phyloP scores from a whole-genome alignment of 108 stramenopile species.

The Skeletonema costatum region DNA sequence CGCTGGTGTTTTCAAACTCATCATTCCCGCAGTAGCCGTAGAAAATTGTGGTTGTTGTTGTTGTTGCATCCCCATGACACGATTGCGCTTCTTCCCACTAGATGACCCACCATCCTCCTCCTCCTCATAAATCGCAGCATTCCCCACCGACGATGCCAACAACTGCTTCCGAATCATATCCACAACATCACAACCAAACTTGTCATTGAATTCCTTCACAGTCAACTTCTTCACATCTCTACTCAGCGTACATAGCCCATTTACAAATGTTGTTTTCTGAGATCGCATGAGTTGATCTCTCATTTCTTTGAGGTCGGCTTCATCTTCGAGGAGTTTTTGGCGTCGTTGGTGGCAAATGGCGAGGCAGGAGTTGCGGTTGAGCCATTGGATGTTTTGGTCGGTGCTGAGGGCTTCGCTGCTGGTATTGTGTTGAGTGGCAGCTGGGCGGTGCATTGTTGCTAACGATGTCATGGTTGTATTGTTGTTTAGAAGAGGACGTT shows the following conservation, averaged over 20 bases:
- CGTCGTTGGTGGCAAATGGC: conserved; percentile 15
- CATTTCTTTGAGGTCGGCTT: conserved; percentile 13
- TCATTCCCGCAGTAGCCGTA: background rate
- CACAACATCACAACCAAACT: conserved; percentile 61
- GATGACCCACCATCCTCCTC: conserved; percentile 12
- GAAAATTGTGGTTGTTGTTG: background rate
- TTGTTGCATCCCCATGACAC: conserved; percentile 10
- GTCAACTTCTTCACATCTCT: conserved; percentile 62
- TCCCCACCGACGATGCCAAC: background rate
- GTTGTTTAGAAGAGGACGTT: background rate
- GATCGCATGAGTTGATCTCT: conserved; percentile 20
- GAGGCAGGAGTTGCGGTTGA: conserved; percentile 24
- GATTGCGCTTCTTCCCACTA: conserved; percentile 11
- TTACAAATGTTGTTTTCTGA: conserved; percentile 20
- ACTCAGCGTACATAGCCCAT: conserved; percentile 49
- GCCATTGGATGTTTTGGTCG: conserved; percentile 19
- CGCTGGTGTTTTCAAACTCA: conserved; percentile 55
- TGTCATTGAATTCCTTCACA: conserved; percentile 66
- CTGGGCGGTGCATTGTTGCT: background rate
- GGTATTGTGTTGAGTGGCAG: background rate
- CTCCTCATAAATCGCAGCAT: background rate
- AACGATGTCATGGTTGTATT: background rate
- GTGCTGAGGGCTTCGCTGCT: background rate
- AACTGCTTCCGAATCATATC: conserved; percentile 47
- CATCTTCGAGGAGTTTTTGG: conserved; percentile 18